Conservation (phyloP, 2,329 filamentous ascomycete species). For the Fusarium goolgardi region DNA sequence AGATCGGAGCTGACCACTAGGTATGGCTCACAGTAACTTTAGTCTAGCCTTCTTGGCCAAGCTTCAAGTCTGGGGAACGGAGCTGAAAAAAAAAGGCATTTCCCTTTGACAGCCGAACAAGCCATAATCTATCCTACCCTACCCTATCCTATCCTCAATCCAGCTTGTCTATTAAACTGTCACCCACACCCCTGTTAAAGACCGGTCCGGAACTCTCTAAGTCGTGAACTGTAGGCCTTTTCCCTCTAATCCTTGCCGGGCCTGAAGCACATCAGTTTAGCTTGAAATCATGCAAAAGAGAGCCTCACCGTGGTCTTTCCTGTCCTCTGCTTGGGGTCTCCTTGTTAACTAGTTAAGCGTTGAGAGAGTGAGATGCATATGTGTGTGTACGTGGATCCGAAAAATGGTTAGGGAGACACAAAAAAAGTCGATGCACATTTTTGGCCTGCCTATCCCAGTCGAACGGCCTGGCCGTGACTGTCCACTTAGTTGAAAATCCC, state of each 20-base stretch:
- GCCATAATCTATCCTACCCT: conserved; percentile 4
- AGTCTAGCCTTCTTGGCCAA: conserved; percentile 23
- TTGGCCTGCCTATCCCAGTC: conserved; percentile 24
- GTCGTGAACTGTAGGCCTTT: not conserved
- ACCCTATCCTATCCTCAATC: conserved; percentile 1
- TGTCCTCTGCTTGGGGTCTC: not conserved
- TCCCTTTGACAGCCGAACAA: not conserved
- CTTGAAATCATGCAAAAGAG: not conserved
- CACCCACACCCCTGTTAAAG: not conserved
- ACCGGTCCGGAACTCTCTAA: not conserved
- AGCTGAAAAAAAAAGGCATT: conserved; percentile 24
- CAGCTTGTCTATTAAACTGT: not conserved
- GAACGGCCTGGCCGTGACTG: conserved; percentile 22
- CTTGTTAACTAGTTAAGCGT: not conserved
- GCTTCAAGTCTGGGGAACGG: conserved; percentile 38
- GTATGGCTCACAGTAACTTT: conserved; percentile 34
- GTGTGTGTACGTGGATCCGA: conserved; percentile 6
- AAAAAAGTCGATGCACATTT: conserved; percentile 14
- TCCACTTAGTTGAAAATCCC: conserved; percentile 28
- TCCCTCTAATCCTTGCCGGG: not conserved
- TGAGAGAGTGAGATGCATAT: conserved; percentile 4
- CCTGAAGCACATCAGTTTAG: conserved; percentile 2
- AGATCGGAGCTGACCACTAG: conserved; percentile 33
- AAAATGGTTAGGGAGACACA: not conserved
- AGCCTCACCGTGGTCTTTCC: not conserved